Conservation (phyloP, 2,329 filamentous ascomycete genomes). For the Claviceps paspali region DNA sequence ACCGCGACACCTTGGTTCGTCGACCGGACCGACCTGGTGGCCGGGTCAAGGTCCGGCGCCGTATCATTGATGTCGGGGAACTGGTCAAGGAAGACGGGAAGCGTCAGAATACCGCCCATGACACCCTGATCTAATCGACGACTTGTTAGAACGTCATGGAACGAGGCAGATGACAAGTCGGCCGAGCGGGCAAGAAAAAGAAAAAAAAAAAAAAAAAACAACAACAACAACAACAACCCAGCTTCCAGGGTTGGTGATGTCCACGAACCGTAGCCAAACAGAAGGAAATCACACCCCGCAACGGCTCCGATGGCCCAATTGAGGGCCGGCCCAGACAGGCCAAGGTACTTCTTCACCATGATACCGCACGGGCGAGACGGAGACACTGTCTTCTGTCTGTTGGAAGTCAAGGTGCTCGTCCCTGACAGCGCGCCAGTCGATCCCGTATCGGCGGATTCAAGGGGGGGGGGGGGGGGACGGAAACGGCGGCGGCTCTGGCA, state of each 20-base stretch:
- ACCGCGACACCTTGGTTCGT: slow-evolving; percentile 39
- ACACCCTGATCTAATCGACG: slow-evolving; percentile 51
- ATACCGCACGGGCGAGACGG: too few species aligned
- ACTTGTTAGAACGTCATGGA: not conserved
- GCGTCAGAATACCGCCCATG: slow-evolving; percentile 59
- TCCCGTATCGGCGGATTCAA: too few species aligned
- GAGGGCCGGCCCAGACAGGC: slow-evolving; percentile 48
- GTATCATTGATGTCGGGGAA: slow-evolving; percentile 38
- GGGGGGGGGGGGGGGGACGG: too few species aligned
- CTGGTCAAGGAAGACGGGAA: slow-evolving; percentile 41
- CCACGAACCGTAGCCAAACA: slow-evolving; percentile 38
- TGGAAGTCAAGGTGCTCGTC: too few species aligned
- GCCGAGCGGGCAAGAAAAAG: too few species aligned
- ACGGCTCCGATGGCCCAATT: slow-evolving; percentile 57
- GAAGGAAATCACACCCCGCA: slow-evolving; percentile 57
- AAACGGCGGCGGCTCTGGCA: too few species aligned
- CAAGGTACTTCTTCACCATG: slow-evolving; percentile 37
- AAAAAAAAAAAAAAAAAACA: too few species aligned
- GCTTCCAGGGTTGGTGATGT: too few species aligned
- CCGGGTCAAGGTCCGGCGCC: slow-evolving; percentile 18
- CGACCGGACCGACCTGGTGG: slow-evolving; percentile 26
- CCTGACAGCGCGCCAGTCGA: too few species aligned
- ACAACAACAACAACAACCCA: too few species aligned
- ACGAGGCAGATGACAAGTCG: not conserved
- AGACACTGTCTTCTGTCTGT: too few species aligned